Evolutionary conservation across 2,329 filamentous ascomycete genomes (phyloP), one percentile per base, ranked within the genome.

Genomic region (Alternaria triticina): DNA sequence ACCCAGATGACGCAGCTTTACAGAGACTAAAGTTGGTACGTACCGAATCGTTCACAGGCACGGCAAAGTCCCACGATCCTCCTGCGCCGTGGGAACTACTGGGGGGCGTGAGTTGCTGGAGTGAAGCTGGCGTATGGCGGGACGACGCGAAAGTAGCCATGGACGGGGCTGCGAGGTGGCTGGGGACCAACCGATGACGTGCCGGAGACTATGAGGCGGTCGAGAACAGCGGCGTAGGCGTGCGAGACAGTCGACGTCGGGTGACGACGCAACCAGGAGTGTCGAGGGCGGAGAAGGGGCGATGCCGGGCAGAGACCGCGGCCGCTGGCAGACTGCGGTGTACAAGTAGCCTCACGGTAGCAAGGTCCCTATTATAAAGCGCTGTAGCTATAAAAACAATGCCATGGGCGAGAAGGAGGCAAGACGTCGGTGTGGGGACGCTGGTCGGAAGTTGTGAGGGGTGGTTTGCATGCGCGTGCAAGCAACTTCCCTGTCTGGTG

Each of bases 41-140:
- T 67, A 81, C 79, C 72, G 73, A 65, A 54, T 75, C 65, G 62
- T 75, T 72, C 50, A 81, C 55, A 60, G 79, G 79, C 51, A 81
- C 79, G 45, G 79, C 79, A 65, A 77, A 77, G 52, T 81, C 78
- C 78, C 79, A 81, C 54, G 73, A 71, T 61, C 71, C 74, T 59
- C 75, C 65, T 49, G 68, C 76, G 64, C 78, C 78, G 74, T 82
- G 78, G 12, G 79, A 77, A 64, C 78, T 81, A 65, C 74, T 79
- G 33, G 80, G 80, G 54, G 80, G 79, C 12, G 79, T 81, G 61
- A 80, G 71, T 65, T 79, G 79, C 62, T 76, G 73, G 52, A 71
- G 63, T 43, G 70, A 65, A 55, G 70, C 68, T 65, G 68, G 66
- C n/a, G 70, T 66, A 61, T 75, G 77, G 61, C 67, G 74, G 57